These are phyloP conservation scores for Dactylellina parvicollis DNA, from an alignment of 2,329 filamentous ascomycete genomes.

Conservation along the genomic window DNA sequence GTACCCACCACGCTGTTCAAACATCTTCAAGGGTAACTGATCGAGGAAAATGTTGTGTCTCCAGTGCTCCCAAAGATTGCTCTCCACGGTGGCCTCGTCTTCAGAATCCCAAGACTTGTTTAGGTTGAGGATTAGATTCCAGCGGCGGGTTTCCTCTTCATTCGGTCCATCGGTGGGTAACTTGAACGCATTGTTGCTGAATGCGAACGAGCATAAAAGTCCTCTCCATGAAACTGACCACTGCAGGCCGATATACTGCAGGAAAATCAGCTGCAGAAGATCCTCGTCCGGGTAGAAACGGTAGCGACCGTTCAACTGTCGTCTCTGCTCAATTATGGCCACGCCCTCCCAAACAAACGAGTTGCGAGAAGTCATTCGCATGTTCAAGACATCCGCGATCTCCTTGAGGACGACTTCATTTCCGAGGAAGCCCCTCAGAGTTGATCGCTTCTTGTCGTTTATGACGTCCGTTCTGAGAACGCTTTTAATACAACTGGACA, in stretches of 20 bases:
- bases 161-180: neutral
- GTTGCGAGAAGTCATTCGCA: slow-evolving; percentile 66
- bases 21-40: slow-evolving; percentile 64
- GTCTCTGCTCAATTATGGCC: slow-evolving; percentile 65
- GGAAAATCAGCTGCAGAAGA: slow-evolving; percentile 67
- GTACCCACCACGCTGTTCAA: slow-evolving; percentile 62
- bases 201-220: slow-evolving; percentile 61
- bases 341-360: slow-evolving; percentile 66
- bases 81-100: slow-evolving; percentile 61
- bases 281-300: slow-evolving; percentile 71
- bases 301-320: slow-evolving; percentile 69
- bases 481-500: slow-evolving; percentile 65
- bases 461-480: slow-evolving; percentile 66
- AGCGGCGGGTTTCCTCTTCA: neutral
- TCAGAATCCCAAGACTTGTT: slow-evolving; percentile 21
- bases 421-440: slow-evolving; percentile 66
- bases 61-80: slow-evolving; percentile 62
- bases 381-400: slow-evolving; percentile 69
- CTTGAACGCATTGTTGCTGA: slow-evolving; percentile 2
- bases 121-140: slow-evolving; percentile 62
- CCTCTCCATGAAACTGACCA: slow-evolving; percentile 65
- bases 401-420: slow-evolving; percentile 66
- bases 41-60: slow-evolving; percentile 65
- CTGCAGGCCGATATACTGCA: slow-evolving; percentile 67
- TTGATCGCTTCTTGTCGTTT: slow-evolving; percentile 65